Evolutionary conservation across 2,329 filamentous ascomycete genomes (phyloP).

Genomic region (Calonectria naviculata): DNA sequence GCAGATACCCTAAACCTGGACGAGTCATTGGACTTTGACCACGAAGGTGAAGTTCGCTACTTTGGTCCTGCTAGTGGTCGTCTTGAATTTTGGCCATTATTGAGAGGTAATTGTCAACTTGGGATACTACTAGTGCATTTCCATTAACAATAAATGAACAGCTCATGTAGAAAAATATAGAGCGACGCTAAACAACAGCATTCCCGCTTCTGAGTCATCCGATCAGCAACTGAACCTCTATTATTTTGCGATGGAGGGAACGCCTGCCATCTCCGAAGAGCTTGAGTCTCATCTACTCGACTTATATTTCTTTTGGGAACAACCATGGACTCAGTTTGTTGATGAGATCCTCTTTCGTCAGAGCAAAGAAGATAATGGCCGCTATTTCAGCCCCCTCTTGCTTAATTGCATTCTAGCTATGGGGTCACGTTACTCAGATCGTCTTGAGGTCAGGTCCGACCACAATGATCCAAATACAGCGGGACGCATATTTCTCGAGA

Average conservation of each 20-base stretch:
- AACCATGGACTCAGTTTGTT: slow-evolving; percentile 49
- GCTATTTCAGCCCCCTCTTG: slow-evolving; percentile 46
- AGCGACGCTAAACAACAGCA: accelerated
- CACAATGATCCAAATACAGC: slow-evolving; percentile 47
- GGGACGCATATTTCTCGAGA: slow-evolving; percentile 44
- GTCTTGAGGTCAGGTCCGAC: slow-evolving; percentile 42
- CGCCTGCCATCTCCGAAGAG: slow-evolving; percentile 40
- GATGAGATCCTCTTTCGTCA: slow-evolving; percentile 49
- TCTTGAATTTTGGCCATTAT: slow-evolving; percentile 39
- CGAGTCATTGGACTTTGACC: slow-evolving; percentile 49
- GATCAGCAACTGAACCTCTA: neutral
- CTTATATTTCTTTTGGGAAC: slow-evolving; percentile 50
- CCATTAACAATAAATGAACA: neutral
- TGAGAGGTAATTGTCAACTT: neutral
- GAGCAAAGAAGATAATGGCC: slow-evolving; percentile 36
- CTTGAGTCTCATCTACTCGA: slow-evolving; percentile 36
- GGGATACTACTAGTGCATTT: neutral
- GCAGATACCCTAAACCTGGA: slow-evolving; percentile 40
- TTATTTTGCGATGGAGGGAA: neutral
- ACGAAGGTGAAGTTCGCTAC: slow-evolving; percentile 47
- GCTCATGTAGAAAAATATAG: neutral
- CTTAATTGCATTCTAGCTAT: slow-evolving; percentile 48
- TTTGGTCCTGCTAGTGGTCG: slow-evolving; percentile 51
- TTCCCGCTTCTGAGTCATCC: neutral
- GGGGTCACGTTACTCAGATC: slow-evolving; percentile 47